Base-by-base conservation (phyloP, 1,139 yeast genomes). In the Candida sp. region DNA sequence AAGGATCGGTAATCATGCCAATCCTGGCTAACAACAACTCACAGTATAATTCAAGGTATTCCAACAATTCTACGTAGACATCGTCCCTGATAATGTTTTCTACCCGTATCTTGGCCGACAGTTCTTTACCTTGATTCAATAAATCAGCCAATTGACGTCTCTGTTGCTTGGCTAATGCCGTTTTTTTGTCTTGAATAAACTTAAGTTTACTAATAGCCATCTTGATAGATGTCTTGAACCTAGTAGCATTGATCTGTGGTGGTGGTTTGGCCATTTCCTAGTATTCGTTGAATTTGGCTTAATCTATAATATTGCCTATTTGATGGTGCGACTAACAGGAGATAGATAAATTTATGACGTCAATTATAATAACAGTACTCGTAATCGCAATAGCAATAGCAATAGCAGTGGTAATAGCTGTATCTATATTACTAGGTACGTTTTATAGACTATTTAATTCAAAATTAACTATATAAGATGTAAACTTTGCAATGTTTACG, bases 41-140 rank as follows among this genome's bases (percentile, higher is more conserved):
- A 58, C 97, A 86, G 60, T 89, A 88, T 22, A 91, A 70, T 62
- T 89, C 96, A 41, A 90, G 65, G 39, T 79, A 78, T 62, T 91
- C 97, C 45, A 89, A 71, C 21, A 91, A 67, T 61, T 91, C 97
- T 21, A 87, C 79, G 56, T 85, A 82, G 39, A 88, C 81, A 58
- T 91, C 97, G 54, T 88, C 95, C 32, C 93, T 77, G 23, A 91
- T 87, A 46, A 90, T 79, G 55, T 87, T 87, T 54, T 90, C 97
- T 3, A 89, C 95, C 42, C 96, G 68, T 46, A 90, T 89, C 47
- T 79, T 77, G 21, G 97, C 97, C 55, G 91, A 87, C 44, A 85
- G 83, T 51, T 88, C 93, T 58, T 87, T 88, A 5, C 91, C 90
- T 39, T 71, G 75, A 5, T 75, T 69, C 43, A 90, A 67, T 22